Conservation (phyloP, 108 stramenopile species). For the Fistulifera pelliculosa region DNA sequence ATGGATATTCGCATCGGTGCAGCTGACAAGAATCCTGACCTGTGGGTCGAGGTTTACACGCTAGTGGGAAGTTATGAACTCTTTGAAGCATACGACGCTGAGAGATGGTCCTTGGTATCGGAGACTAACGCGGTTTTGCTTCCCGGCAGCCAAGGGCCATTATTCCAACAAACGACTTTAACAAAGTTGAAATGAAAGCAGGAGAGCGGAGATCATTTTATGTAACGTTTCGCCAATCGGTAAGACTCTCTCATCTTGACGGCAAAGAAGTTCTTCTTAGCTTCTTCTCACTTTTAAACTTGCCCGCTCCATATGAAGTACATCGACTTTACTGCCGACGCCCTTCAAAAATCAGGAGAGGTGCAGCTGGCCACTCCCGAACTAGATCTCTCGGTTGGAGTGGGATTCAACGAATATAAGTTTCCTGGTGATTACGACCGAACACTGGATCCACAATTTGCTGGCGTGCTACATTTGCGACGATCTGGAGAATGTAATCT, state of each 20-base stretch:
- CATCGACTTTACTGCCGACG: background rate
- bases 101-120: background rate
- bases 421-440: conserved; percentile 3
- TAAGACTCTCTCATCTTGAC: too few relatives aligned
- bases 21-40: background rate
- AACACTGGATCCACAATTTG: conserved; percentile 7
- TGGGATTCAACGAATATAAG: background rate
- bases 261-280: too few relatives aligned
- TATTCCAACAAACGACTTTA: background rate
- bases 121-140: background rate
- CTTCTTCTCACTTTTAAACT: too few relatives aligned
- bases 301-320: background rate
- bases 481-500: conserved; percentile 1
- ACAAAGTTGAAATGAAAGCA: background rate
- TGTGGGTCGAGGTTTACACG: conserved; percentile 1
- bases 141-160: conserved; percentile 1
- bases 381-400: conserved; percentile 1
- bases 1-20: background rate
- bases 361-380: background rate
- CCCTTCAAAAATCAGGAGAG: conserved; percentile 5
- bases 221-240: background rate
- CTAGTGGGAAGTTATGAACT: conserved; percentile 2
- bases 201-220: conserved; percentile 7
- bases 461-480: conserved; percentile 3
- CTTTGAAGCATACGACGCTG: background rate